Conservation (phyloP, 2,329 filamentous ascomycete species). For the Aureobasidium sp. region DNA sequence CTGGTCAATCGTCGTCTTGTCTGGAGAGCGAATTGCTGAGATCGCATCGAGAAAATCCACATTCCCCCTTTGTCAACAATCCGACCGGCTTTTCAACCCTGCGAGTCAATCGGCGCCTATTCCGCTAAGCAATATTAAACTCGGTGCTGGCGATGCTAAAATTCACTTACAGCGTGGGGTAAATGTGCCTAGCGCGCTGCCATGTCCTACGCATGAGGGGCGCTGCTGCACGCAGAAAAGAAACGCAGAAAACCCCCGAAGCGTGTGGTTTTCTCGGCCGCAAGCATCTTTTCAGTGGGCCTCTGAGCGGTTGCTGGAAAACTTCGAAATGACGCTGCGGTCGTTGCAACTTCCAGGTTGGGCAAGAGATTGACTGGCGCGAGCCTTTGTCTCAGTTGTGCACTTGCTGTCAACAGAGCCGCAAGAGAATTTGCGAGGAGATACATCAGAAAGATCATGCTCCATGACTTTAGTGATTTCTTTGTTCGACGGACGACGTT, state of each 20-base stretch:
- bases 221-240: background rate
- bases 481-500: background rate
- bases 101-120: background rate
- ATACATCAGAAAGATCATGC: background rate
- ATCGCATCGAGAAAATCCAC: background rate
- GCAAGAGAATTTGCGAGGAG: background rate
- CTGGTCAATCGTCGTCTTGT: background rate
- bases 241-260: conserved; percentile 1
- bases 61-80: background rate
- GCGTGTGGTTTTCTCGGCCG: background rate
- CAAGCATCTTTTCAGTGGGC: background rate
- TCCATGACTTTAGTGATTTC: background rate
- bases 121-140: background rate
- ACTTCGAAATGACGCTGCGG: background rate
- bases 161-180: background rate
- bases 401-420: background rate
- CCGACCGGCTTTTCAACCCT: background rate
- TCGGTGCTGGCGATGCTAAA: background rate
- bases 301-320: background rate
- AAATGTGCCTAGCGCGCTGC: background rate
- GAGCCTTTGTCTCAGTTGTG: background rate
- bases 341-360: background rate
- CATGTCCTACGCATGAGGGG: background rate
- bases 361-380: background rate
- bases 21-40: background rate